These are phyloP conservation scores for Leptographium flavum DNA, from an alignment of 2,329 filamentous ascomycete genomes.

Conservation along the genomic window DNA sequence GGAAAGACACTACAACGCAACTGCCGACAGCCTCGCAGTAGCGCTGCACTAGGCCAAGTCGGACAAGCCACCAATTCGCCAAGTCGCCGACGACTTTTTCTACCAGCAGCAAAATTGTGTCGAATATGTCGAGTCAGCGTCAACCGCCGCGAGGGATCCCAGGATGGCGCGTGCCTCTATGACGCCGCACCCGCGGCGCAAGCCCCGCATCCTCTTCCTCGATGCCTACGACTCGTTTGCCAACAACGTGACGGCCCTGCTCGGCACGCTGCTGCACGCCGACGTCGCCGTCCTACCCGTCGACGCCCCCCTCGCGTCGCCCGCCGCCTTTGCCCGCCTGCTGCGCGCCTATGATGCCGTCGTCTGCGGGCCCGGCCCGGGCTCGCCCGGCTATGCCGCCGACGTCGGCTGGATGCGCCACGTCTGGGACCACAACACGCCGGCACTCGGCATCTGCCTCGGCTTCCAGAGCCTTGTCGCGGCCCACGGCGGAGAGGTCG, in stretches of 20 bases:
- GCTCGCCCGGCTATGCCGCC: slow-evolving; percentile 53
- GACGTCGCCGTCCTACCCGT: slow-evolving; percentile 61
- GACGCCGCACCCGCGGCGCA: not conserved
- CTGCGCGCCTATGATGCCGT: slow-evolving; percentile 62
- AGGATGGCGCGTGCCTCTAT: too few species aligned
- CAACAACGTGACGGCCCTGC: slow-evolving; percentile 79
- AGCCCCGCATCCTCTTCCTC: slow-evolving; percentile 57
- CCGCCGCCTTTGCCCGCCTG: slow-evolving; percentile 30
- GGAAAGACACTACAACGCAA: too few species aligned
- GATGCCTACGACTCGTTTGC: slow-evolving; percentile 97
- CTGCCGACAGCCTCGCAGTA: too few species aligned
- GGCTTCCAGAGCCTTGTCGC: slow-evolving; percentile 72
- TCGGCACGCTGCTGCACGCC: slow-evolving; percentile 54
- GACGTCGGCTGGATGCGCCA: slow-evolving; percentile 73
- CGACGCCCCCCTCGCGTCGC: slow-evolving; percentile 41
- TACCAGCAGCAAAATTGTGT: too few species aligned
- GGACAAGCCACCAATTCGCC: too few species aligned
- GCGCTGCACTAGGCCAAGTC: too few species aligned
- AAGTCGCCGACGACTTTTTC: too few species aligned
- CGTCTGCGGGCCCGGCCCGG: slow-evolving; percentile 82
- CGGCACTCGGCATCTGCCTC: slow-evolving; percentile 77
- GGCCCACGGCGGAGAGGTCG: slow-evolving; percentile 48
- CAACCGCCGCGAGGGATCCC: too few species aligned
- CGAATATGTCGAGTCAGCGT: too few species aligned
- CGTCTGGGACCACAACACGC: slow-evolving; percentile 53